phyloP scores from a whole-genome alignment of 73 alveolate genomes.

The Paramecium sonneborni region DNA sequence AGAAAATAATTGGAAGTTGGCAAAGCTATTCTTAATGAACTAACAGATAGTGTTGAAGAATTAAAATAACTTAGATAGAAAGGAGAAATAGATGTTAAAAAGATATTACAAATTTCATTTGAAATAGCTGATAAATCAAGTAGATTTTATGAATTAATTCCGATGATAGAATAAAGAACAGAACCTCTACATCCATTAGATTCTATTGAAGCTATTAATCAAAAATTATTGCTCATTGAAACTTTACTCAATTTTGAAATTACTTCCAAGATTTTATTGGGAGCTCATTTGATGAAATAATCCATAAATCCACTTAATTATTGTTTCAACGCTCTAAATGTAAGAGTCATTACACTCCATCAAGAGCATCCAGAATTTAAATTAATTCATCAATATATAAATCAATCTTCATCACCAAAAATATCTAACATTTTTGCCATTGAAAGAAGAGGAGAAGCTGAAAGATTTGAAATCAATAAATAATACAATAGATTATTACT shows the following conservation, averaged over 20 bases:
- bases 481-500: constrained; percentile 79
- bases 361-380: constrained; percentile 79
- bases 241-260: constrained; percentile 86
- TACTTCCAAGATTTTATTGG: constrained; percentile 90
- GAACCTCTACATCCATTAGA: constrained; percentile 89
- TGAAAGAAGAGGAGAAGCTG: constrained; percentile 84
- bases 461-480: constrained; percentile 74
- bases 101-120: constrained; percentile 75
- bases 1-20: constrained; percentile 65
- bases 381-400: constrained; percentile 77
- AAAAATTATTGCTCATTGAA: constrained; percentile 78
- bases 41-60: constrained; percentile 73
- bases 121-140: constrained; percentile 84
- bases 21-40: constrained; percentile 74
- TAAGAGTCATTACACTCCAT: constrained; percentile 75
- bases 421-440: constrained; percentile 82
- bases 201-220: constrained; percentile 62
- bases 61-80: constrained; percentile 61
- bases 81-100: constrained; percentile 61
- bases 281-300: constrained; percentile 76
- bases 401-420: constrained; percentile 81
- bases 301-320: constrained; percentile 90
- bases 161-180: constrained; percentile 79
- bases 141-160: constrained; percentile 92
- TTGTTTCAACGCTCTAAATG: constrained; percentile 79